Evolutionary conservation across 768 basidiomycete species (phyloP), one percentile per base, ranked within the genome.

Genomic region (Lactarius indigo): DNA sequence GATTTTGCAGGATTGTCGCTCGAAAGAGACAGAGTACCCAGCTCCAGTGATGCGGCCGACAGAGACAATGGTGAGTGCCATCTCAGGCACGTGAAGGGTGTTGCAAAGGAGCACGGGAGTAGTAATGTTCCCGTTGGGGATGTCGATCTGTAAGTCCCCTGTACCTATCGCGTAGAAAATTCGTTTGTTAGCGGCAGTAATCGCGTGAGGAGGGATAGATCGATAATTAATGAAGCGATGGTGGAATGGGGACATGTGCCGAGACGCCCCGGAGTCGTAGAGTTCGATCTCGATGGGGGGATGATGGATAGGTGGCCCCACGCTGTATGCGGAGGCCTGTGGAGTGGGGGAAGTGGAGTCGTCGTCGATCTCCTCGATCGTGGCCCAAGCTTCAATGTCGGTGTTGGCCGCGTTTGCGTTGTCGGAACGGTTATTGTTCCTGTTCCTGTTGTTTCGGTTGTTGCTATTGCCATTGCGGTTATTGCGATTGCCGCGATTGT

Each of bases 151-250:
- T n/a, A n/a, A n/a, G n/a, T n/a, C n/a, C n/a, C n/a, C n/a, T n/a
- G n/a, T n/a, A n/a, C n/a, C n/a, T n/a, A n/a, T n/a, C n/a, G 50
- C 71, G 39, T 70, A 59, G 59, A 73, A 73, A 30, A 35, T 54
- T 10, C 41, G 57, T 8, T 66, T 65, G 57, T 72, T 26, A 44
- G 42, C 42, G 9, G 42, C 42, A 0, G 7, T 44, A 8, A 44
- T 44, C 0, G 42, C 1, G 18, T 50, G 47, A 1, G 59, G 71
- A 12, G 60, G 1, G n/a, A 69, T 73, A 1, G 57, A 20, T 7
- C n/a, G 52, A 52, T 59, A 70, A 17, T 66, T 70, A 3, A 26
- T 30, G 54, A 73, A 70, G 17, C 61, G 56, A 0, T 68, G 52
- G 3, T 56, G 33, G 37, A 59, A 47, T 5, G 72, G 71, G n/a